Base-by-base conservation (phyloP, 2,329 filamentous ascomycete species). In the Aspergillus sergii region DNA sequence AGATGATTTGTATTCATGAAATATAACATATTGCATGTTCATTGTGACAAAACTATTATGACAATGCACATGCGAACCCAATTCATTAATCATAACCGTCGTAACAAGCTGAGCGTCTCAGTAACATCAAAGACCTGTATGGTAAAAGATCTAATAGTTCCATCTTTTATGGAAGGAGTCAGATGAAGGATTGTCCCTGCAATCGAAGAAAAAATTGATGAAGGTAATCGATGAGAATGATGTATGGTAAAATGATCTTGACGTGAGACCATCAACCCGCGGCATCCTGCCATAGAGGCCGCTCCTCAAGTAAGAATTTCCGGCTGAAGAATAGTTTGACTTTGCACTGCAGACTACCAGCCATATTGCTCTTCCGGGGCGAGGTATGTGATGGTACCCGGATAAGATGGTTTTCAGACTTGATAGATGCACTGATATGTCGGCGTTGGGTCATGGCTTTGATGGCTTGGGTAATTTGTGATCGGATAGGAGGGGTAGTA, bases 401-500 rank as follows among this genome's bases (percentile, higher is more conserved):
- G 26, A 12, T 10, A 21, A n/a, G 23, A 46, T 51, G 21, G 39
- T 48, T 43, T 10, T 30, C 30, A 19, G 48, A 12, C 26, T 32
- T 30, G 26, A 12, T 46, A 19, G 9, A 41, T 6, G 53, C 32
- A 39, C 32, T 34, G 5, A 30, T 23, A 36, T 21, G 39, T 12
- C 46, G 55, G 21, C 64, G 59, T 14, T 51, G 62, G 32, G 61
- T 39, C 46, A 69, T 68, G 1, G 62, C 56, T 23, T 63, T 68
- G 46, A 69, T 51, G 8, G 54, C 53, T n/a, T 19, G 58, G 43
- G 58, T 58, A 39, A 63, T 60, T 36, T 66, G 64, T 4, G 56
- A 28, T 10, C 64, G 60, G 55, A 69, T 39, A 28, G 46, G 59
- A 21, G 28, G 23, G 12, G 34, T 34, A 12, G 30, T 34, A 12